Evolutionary conservation across 2,329 filamentous ascomycete species (phyloP), one percentile per base, ranked within the genome.

Genomic region (Colletotrichum sojae): DNA sequence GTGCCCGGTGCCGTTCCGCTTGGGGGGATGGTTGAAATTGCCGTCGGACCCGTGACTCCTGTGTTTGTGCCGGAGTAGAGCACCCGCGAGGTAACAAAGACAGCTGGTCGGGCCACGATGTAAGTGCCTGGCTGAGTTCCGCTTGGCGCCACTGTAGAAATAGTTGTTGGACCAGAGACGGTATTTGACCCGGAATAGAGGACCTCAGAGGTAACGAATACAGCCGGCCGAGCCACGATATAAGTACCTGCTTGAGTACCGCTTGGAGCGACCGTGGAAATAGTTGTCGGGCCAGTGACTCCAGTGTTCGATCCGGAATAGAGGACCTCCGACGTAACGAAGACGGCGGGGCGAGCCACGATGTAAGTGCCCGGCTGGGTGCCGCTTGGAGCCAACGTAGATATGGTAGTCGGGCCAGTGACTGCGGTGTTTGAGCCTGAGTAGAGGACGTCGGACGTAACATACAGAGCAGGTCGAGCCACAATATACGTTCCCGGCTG

Each of bases 401-500:
- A 46, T 5, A 63, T 16, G 0, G 46, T 52, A 5, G 45, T 66
- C 2, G 63, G 25, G 9, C 48, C 27, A 3, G 55, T 49, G 15
- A 51, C 20, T 27, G 31, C 31, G 13, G n/a, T 51, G n/a, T 25
- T 51, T 5, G 43, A 18, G 2, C 55, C 63, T 4, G 55, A 46
- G 5, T 36, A 15, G 12, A 55, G 40, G 13, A 59, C 39, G 12
- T 60, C 20, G 2, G 63, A 66, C 16, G 55, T 48, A 2, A 53
- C 63, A 12, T 31, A 43, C 15, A 46, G 10, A 16, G 59, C 62
- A 12, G 69, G 62, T 6, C 40, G 31, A 1, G 49, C 51, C 9
- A 71, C 63, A n/a, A 71, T 46, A 1, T 69, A 57, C 3, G 71
- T 72, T 1, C 68, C 68, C 9, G 62, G 25, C 1, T 18, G 48